These are phyloP conservation scores for Gleditsia sinensis DNA, from an alignment of 306 rosid genomes.

Conservation along the genomic window DNA sequence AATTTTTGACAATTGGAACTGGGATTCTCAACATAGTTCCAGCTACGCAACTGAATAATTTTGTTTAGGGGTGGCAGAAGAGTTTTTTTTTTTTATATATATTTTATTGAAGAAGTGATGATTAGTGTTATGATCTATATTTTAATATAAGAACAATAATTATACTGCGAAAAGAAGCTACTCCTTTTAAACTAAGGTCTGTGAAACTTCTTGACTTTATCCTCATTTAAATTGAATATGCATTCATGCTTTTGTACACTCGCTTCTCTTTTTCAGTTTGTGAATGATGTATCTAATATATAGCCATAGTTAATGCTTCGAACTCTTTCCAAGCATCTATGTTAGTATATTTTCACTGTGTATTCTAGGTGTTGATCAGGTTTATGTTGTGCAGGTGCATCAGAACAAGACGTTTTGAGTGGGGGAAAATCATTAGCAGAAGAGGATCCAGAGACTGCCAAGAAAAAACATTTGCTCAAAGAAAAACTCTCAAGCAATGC, in stretches of 20 bases:
- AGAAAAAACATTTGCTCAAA: conserved; percentile 56
- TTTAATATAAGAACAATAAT: neutral
- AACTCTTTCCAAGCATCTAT: conserved; percentile 14
- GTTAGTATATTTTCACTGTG: neutral
- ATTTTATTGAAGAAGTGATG: neutral
- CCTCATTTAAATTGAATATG: neutral
- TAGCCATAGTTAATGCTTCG: neutral
- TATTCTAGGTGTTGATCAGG: neutral
- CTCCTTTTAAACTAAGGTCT: neutral
- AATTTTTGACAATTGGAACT: neutral
- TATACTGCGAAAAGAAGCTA: neutral
- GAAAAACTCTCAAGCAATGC: conserved; percentile 65
- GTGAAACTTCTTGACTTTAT: neutral
- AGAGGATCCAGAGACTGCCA: conserved; percentile 54
- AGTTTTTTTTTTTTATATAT: neutral
- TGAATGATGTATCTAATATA: neutral
- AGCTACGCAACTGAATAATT: neutral
- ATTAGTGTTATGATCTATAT: neutral
- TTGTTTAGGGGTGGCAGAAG: neutral
- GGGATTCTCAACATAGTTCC: neutral
- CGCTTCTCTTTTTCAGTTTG: neutral
- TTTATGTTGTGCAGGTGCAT: conserved; percentile 39
- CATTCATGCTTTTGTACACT: neutral
- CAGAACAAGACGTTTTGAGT: conserved; percentile 36
- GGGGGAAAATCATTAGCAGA: conserved; percentile 26